Conservation (phyloP, 441 rosid genomes). For the Daphne laureola region DNA sequence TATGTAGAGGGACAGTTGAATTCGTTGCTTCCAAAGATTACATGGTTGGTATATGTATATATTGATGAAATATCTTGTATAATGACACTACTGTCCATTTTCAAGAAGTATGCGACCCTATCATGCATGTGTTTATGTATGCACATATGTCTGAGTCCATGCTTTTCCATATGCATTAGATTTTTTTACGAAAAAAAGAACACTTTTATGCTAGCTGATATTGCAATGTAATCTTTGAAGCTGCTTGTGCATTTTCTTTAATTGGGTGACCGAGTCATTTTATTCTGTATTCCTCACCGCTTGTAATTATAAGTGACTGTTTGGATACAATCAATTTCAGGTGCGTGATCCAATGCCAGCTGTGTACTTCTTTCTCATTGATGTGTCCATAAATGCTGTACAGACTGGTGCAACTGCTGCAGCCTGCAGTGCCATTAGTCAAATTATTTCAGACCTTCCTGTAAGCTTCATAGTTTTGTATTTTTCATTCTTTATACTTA, state of each 20-base stretch:
- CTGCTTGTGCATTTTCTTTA: too few relatives aligned
- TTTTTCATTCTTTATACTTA: conserved; percentile 2
- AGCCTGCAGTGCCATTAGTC: conserved; percentile 84
- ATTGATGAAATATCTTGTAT: conserved; percentile 12
- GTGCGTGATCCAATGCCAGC: conserved; percentile 98
- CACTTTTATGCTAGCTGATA: too few relatives aligned
- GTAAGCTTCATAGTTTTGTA: conserved; percentile 42
- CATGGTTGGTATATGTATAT: conserved; percentile 44
- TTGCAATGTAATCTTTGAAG: too few relatives aligned
- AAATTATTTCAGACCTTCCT: conserved; percentile 87
- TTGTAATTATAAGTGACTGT: conserved; percentile 6
- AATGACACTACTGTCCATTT: background rate
- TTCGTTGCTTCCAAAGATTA: conserved; percentile 87
- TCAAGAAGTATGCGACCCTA: background rate
- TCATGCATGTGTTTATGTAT: too few relatives aligned
- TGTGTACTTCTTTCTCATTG: conserved; percentile 79
- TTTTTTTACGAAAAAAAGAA: too few relatives aligned
- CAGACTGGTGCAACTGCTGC: conserved; percentile 98
- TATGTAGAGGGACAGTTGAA: conserved; percentile 90
- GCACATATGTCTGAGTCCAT: too few relatives aligned
- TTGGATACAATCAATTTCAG: conserved; percentile 27
- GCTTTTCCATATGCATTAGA: too few relatives aligned
- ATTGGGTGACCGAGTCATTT: background rate
- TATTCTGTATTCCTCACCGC: conserved; percentile 2
- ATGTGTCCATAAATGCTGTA: conserved; percentile 87